Percentiles rank a stretch among this genome's conserved stretches.
Evolutionary conservation across 2,329 filamentous ascomycete species (phyloP).

Genomic region (Calonectria pseudoreteaudii): DNA sequence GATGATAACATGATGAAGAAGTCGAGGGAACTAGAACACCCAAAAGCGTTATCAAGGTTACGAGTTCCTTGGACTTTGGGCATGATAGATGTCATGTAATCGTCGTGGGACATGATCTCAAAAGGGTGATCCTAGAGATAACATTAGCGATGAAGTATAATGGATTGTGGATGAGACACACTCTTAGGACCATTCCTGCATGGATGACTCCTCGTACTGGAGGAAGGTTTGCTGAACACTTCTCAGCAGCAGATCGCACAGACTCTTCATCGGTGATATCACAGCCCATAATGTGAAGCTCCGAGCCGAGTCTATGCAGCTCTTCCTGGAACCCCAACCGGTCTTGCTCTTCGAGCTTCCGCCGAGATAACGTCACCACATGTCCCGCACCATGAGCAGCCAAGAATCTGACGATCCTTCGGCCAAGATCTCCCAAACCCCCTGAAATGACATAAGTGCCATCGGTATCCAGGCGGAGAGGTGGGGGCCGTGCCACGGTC

Average conservation of each 20-base stretch:
- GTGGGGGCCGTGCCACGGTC: constrained; percentile 17
- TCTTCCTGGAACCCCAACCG: constrained; percentile 10
- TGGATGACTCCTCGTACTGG: constrained; percentile 25
- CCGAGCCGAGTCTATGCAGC: constrained; percentile 1
- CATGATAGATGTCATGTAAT: constrained; percentile 23
- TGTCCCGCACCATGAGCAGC: constrained; percentile 25
- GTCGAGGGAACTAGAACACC: constrained; percentile 17
- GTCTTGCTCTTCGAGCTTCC: constrained; percentile 13
- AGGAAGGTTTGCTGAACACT: constrained; percentile 17
- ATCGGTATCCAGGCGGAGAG: constrained; percentile 29
- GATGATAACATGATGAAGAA: constrained; percentile 35
- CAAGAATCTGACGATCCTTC: constrained; percentile 21
- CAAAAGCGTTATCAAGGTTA: constrained; percentile 25
- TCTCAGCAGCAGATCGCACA: constrained; percentile 3
- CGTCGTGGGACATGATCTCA: constrained; percentile 22
- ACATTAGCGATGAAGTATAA: background rate
- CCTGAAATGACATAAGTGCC: constrained; percentile 47
- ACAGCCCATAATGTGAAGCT: constrained; percentile 15
- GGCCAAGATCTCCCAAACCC: constrained; percentile 29
- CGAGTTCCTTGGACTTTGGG: constrained; percentile 30
- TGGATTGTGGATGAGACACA: background rate
- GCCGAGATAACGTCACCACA: constrained; percentile 25
- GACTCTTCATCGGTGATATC: constrained; percentile 28
- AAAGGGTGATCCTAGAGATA: constrained; percentile 19
- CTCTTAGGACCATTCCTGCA: constrained; percentile 27